Evolutionary conservation across 2,329 filamentous ascomycete genomes (phyloP), one percentile per base, ranked within the genome.

Genomic region (Exophiala spinifera): DNA sequence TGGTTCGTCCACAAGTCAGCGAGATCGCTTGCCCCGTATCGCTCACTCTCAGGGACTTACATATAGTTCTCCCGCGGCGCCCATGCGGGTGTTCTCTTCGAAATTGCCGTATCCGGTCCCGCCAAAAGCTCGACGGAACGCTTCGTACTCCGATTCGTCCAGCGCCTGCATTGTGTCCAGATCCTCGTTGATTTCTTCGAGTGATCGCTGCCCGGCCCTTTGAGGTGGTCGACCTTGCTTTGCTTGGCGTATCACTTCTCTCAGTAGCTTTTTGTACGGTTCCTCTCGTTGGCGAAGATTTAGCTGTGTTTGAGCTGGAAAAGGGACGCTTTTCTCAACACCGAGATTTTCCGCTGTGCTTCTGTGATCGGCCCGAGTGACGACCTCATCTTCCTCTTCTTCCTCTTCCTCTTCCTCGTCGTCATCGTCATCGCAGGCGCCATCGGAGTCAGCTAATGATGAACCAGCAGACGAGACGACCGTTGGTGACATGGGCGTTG

Each of bases 21-120:
- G 8, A 2, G n/a, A n/a, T n/a, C 25, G 8, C 8, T 3, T 31
- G 25, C 8, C 7, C 3, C 8, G 10, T 25, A 31, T 11, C 25
- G 10, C 25, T 5, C 25, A 2, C 25, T 31, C 25, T 17, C 36
- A 23, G 23, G n/a, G 15, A 55, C 48, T 52, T 52, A 59, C 56
- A 47, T 44, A 59, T 39, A 59, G 44, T 49, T 59, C 56, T 46
- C 56, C 56, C 15, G 56, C 56, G n/a, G 56, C 56, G 13, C 56
- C 56, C 23, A 59, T 20, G n/a, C 56, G 45, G 14, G 34, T 34
- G 23, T 55, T 55, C 6, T 55, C 47, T 23, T 55, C 47, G 23
- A 47, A 51, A 6, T 15, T 42, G 39, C 46, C 46, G 14, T 50
- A 17, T 2, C 17, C 42, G 19, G 51, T 46, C 23, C 17, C 49